Percentiles rank a stretch among this genome's conserved stretches.
Conservation (phyloP, 768 basidiomycete species). For the Kwoniella shandongensis region DNA sequence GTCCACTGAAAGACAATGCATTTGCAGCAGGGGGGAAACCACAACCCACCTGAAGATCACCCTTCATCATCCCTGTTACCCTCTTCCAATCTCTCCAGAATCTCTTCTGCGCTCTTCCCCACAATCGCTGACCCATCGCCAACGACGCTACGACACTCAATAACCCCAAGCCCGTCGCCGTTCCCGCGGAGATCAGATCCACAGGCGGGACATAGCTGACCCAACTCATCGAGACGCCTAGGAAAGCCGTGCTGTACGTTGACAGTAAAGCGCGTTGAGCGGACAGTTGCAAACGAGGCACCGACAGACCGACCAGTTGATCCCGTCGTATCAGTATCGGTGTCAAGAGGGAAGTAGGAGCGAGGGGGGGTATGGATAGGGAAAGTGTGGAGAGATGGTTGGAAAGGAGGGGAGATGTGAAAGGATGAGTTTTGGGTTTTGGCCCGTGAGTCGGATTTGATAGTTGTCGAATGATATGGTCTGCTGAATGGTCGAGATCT, state of each 20-base stretch:
- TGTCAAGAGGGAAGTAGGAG: constrained; percentile 29
- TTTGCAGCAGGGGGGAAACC: neutral
- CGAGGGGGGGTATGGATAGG: constrained; percentile 29
- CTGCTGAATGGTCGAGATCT: constrained; percentile 19
- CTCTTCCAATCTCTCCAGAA: constrained; percentile 51
- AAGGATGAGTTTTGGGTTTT: constrained; percentile 26
- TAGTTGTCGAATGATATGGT: constrained; percentile 31
- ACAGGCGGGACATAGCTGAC: constrained; percentile 38
- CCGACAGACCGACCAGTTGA: constrained; percentile 29
- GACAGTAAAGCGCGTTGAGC: constrained; percentile 32
- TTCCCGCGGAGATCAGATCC: constrained; percentile 18
- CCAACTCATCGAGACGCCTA: constrained; percentile 34
- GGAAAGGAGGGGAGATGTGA: constrained; percentile 47
- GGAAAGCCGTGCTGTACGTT: constrained; percentile 24
- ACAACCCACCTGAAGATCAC: constrained; percentile 43
- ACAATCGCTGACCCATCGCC: constrained; percentile 40
- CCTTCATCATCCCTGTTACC: constrained; percentile 36
- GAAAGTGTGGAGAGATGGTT: constrained; percentile 45
- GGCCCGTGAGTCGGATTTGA: constrained; percentile 9
- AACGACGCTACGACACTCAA: constrained; percentile 34
- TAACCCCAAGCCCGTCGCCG: constrained; percentile 35
- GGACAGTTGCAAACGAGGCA: constrained; percentile 36
- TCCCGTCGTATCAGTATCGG: constrained; percentile 38
- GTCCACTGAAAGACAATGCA: neutral
- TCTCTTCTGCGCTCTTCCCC: constrained; percentile 36